phyloP scores from a whole-genome alignment of 768 basidiomycete species.

The Hydnomerulius pinastri region DNA sequence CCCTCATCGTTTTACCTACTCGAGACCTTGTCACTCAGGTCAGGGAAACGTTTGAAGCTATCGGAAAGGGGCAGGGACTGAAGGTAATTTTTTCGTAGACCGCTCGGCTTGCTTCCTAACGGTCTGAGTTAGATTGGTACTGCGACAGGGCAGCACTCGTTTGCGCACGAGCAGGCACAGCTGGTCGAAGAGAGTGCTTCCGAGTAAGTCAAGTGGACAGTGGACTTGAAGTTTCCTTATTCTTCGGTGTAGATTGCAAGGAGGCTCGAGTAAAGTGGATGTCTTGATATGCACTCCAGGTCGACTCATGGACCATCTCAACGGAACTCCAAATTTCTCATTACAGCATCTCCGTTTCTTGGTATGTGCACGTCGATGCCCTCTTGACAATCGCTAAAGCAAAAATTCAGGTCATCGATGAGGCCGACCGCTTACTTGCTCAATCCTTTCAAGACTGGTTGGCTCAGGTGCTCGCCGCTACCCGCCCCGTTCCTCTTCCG shows the following conservation, averaged over 20 bases:
- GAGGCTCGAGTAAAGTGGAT: slow-evolving; percentile 91
- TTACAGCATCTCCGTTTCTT: slow-evolving; percentile 95
- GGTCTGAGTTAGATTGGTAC: slow-evolving; percentile 56
- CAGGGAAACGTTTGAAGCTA: slow-evolving; percentile 84
- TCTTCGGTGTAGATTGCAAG: slow-evolving; percentile 53
- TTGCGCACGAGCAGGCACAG: slow-evolving; percentile 85
- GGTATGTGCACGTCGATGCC: slow-evolving; percentile 45
- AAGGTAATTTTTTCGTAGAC: slow-evolving; percentile 50
- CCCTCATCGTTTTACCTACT: slow-evolving; percentile 89
- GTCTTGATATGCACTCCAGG: slow-evolving; percentile 96
- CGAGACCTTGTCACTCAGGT: slow-evolving; percentile 93
- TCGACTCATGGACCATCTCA: slow-evolving; percentile 90
- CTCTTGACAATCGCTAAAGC: neutral
- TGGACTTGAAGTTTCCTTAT: neutral
- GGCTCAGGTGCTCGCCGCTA: slow-evolving; percentile 77
- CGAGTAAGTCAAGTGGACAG: slow-evolving; percentile 41
- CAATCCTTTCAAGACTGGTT: slow-evolving; percentile 98
- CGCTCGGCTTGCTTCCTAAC: slow-evolving; percentile 1
- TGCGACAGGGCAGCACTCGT: slow-evolving; percentile 93
- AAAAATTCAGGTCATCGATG: slow-evolving; percentile 80
- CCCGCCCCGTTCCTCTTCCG: slow-evolving; percentile 42
- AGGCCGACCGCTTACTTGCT: slow-evolving; percentile 93
- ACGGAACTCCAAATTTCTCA: slow-evolving; percentile 85
- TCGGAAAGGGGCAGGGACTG: slow-evolving; percentile 83
- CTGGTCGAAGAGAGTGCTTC: slow-evolving; percentile 63